Evolutionary conservation across 208 protist genomes (phyloP).

Genomic region (Leishmania amazonensis): DNA sequence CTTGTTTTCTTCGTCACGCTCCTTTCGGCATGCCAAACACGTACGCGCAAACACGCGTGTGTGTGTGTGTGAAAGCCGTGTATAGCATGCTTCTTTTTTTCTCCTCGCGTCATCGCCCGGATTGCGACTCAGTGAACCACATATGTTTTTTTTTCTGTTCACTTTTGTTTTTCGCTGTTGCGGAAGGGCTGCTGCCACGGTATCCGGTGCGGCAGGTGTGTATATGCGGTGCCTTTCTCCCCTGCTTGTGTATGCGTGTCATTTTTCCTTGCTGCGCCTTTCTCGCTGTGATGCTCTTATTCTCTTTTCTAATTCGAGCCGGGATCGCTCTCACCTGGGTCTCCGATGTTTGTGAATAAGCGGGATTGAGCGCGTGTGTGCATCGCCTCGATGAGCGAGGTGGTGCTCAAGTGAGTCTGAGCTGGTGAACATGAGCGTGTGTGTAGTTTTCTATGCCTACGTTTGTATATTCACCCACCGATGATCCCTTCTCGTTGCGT

Average conservation of each 20-base stretch:
- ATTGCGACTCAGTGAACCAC: background rate
- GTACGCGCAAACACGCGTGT: background rate
- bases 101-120: background rate
- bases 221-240: background rate
- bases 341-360: background rate
- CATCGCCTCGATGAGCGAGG: background rate
- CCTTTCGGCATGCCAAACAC: background rate
- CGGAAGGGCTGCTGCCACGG: background rate
- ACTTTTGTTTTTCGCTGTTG: background rate
- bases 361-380: background rate
- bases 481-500: background rate
- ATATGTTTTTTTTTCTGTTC: background rate
- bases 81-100: background rate
- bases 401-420: background rate
- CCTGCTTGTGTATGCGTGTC: background rate
- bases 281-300: background rate
- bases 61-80: background rate
- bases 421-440: background rate
- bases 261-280: background rate
- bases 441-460: background rate
- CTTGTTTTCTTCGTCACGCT: background rate
- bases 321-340: background rate
- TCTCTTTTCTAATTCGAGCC: background rate
- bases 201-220: background rate
- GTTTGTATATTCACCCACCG: background rate